Percentiles rank a stretch among this genome's conserved stretches.
Conservation (phyloP, 345 rosid species). For the Linum usitatissimum region DNA sequence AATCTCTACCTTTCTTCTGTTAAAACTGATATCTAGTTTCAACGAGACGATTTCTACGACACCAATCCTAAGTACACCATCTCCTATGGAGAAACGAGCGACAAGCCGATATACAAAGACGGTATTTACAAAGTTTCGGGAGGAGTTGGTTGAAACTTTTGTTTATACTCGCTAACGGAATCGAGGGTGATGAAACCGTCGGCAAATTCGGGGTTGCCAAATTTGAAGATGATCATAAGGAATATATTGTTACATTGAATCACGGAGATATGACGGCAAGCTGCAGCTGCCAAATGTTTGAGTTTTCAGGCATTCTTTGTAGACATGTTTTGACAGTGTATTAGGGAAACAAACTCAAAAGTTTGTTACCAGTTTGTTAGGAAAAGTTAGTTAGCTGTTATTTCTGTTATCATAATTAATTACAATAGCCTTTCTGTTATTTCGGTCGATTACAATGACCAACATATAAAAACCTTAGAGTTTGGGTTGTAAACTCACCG, state of each 20-base stretch:
- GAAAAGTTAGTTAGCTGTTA: too few relatives aligned
- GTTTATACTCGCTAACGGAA: conserved; percentile 82
- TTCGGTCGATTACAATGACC: too few relatives aligned
- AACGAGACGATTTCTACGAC: conserved; percentile 65
- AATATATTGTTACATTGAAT: conserved; percentile 61
- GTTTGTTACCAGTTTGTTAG: too few relatives aligned
- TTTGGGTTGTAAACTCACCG: too few relatives aligned
- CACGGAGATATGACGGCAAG: conserved; percentile 69
- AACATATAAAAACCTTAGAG: too few relatives aligned
- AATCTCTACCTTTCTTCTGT: too few relatives aligned
- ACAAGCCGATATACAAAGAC: conserved; percentile 63
- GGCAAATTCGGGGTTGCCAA: conserved; percentile 89
- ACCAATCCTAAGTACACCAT: conserved; percentile 73
- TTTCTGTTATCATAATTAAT: too few relatives aligned
- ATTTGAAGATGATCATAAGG: conserved; percentile 78
- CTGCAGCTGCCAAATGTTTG: conserved; percentile 96
- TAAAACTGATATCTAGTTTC: too few relatives aligned
- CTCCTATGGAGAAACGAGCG: conserved; percentile 99
- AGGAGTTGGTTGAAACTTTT: conserved; percentile 94
- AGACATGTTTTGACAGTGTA: conserved; percentile 78
- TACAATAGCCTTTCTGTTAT: too few relatives aligned
- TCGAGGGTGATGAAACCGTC: conserved; percentile 50
- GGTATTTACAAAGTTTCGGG: conserved; percentile 83
- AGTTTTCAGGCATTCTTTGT: conserved; percentile 84
- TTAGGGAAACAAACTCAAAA: too few relatives aligned